Evolutionary conservation across 1,284 basidiomycete genomes (phyloP).

Genomic region (Rhodotorula sp.): DNA sequence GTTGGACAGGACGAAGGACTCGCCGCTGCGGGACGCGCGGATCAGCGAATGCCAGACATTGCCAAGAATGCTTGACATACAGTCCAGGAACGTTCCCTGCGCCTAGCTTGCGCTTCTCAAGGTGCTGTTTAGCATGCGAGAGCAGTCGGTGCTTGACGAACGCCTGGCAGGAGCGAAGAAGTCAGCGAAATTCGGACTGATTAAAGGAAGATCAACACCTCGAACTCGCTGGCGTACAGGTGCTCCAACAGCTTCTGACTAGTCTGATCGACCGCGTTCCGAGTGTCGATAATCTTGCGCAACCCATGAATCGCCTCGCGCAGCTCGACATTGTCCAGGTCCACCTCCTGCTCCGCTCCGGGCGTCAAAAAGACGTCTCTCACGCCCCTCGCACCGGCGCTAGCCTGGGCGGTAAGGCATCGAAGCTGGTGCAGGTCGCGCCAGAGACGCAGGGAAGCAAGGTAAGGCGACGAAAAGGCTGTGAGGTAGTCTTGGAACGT

Average conservation of each 20-base stretch:
- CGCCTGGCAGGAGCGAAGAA: background rate
- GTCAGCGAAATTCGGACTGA: background rate
- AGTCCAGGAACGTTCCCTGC: constrained; percentile 14
- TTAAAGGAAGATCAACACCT: too few species aligned
- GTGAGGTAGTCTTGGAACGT: constrained; percentile 23
- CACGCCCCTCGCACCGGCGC: constrained; percentile 12
- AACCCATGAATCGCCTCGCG: constrained; percentile 5
- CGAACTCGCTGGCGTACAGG: constrained; percentile 23
- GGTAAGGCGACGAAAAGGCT: constrained; percentile 6
- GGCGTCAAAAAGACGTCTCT: constrained; percentile 17
- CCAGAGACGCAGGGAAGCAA: constrained; percentile 13
- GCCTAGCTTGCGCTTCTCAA: constrained; percentile 14
- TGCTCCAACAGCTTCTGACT: constrained; percentile 12
- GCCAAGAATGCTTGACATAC: background rate
- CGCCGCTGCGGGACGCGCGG: constrained; percentile 8
- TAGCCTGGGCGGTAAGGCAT: background rate
- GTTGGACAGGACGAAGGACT: constrained; percentile 29
- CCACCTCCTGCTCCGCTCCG: constrained; percentile 1
- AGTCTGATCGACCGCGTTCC: constrained; percentile 11
- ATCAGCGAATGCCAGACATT: background rate
- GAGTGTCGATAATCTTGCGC: constrained; percentile 11
- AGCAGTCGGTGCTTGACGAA: constrained; percentile 27
- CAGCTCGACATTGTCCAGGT: background rate
- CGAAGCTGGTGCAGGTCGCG: constrained; percentile 11
- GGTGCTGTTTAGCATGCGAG: constrained; percentile 19